Conservation (phyloP, 2,329 filamentous ascomycete genomes). For the Thielaviopsis populi region DNA sequence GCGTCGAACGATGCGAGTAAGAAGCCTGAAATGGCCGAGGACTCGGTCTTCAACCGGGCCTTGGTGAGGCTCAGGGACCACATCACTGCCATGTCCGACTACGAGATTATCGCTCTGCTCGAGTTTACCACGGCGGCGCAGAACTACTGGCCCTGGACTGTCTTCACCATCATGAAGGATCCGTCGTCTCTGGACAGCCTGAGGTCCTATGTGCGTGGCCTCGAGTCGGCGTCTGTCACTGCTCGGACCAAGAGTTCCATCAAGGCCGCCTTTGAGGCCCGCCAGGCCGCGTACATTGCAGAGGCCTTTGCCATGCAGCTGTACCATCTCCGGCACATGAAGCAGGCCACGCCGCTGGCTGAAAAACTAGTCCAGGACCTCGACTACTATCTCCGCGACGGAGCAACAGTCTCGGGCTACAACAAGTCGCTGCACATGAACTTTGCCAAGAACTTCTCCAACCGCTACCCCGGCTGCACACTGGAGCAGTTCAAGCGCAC, state of each 20-base stretch:
- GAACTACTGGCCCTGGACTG: conserved; percentile 92
- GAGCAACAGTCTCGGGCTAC: conserved; percentile 64
- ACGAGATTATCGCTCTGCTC: conserved; percentile 58
- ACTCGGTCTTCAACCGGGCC: conserved; percentile 60
- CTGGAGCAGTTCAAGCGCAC: conserved; percentile 73
- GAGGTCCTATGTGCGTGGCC: conserved; percentile 49
- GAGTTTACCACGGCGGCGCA: conserved; percentile 80
- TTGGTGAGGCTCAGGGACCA: conserved; percentile 48
- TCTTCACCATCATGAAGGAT: conserved; percentile 63
- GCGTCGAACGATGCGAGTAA: conserved; percentile 36
- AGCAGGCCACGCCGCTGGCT: conserved; percentile 48
- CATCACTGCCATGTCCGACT: conserved; percentile 48
- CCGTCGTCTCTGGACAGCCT: conserved; percentile 57
- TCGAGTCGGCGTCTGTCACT: conserved; percentile 37
- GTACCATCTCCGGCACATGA: conserved; percentile 67
- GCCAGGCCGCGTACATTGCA: conserved; percentile 66
- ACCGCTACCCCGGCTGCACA: conserved; percentile 57
- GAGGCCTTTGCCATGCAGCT: conserved; percentile 86
- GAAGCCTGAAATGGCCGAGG: conserved; percentile 28
- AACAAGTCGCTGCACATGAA: conserved; percentile 78
- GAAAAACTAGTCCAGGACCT: conserved; percentile 60
- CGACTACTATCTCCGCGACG: conserved; percentile 65
- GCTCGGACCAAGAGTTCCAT: conserved; percentile 38
- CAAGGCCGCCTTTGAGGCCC: conserved; percentile 46
- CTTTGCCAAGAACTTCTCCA: conserved; percentile 68